Conservation (phyloP, 805 yeast species). For the Ogataea wickerhamii region DNA sequence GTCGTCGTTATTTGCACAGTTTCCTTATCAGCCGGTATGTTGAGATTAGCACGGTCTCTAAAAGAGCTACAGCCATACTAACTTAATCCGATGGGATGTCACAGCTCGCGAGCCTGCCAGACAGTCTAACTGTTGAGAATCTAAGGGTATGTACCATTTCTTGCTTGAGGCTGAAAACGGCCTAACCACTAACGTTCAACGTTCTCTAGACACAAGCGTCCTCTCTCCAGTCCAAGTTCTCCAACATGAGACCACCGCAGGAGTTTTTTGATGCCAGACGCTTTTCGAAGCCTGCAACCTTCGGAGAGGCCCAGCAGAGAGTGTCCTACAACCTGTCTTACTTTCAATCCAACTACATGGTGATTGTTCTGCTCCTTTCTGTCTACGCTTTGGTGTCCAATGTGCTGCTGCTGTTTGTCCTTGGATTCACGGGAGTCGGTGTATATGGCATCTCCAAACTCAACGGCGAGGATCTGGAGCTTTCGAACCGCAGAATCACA, state of each 20-base stretch:
- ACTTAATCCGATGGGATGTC: constrained; percentile 12
- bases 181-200: not conserved
- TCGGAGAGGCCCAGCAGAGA: constrained; percentile 85
- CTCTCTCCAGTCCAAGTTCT: constrained; percentile 56
- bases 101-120: constrained; percentile 41
- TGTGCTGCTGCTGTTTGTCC: constrained; percentile 76
- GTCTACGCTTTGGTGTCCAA: constrained; percentile 88
- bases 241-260: constrained; percentile 81
- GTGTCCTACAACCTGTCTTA: constrained; percentile 82
- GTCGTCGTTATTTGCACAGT: constrained; percentile 33
- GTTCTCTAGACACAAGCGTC: constrained; percentile 29
- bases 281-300: constrained; percentile 84
- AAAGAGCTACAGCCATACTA: not conserved
- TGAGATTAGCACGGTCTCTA: not conserved
- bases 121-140: constrained; percentile 48
- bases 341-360: constrained; percentile 81
- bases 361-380: constrained; percentile 67
- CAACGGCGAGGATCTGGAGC: constrained; percentile 76
- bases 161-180: too few relatives aligned
- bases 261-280: constrained; percentile 92
- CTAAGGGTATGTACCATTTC: constrained; percentile 31
- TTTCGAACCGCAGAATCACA: constrained; percentile 70
- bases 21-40: constrained; percentile 41
- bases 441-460: constrained; percentile 73
- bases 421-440: constrained; percentile 70